Evolutionary conservation across 208 protist genomes (phyloP), one percentile per base, ranked within the genome.

Genomic region (Acanthamoeba triangularis): DNA sequence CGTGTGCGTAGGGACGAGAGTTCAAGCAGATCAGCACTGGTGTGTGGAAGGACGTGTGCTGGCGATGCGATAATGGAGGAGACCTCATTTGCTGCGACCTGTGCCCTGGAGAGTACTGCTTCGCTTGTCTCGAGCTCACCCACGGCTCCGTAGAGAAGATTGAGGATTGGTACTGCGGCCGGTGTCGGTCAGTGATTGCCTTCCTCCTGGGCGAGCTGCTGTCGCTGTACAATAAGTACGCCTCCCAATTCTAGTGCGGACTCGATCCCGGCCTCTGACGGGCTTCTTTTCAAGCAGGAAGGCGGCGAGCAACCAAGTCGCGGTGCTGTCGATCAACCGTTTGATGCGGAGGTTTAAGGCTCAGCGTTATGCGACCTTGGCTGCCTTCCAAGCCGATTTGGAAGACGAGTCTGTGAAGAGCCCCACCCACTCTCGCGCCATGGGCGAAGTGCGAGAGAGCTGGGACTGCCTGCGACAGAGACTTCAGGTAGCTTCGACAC

Each of bases 31-130:
- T 20, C 7, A 80, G 72, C 14, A 18, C 33, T 25, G 72, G 37
- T 1, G 37, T 47, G 16, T 80, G 72, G 72, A 80, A 80, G 37
- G 72, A 80, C 72, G 72, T 80, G 6, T 80, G 72, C 72, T 80
- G 72, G 72, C 2, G 72, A 11, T 80, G 72, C 33, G 33, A 80
- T 44, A 80, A 80, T 35, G 72, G 72, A 37, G 72, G 72, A 10
- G 72, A 80, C 72, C 72, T 80, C 37, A 80, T 80, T 13, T 80
- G 72, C 33, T 80, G 72, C 33, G 72, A 80, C n/a, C 72, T 80
- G 18, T 80, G 72, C 72, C 72, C 72, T 4, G 72, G 33, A 49
- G 72, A 80, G 37, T 80, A 80, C n/a, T 80, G 72, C 72, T 80
- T 80, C 33, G 14, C 72, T 6, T 80, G 72, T 25, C 35, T 80